A percentile compares a stretch with the other conserved stretches of the same genome.
Conservation (phyloP, 2,329 filamentous ascomycete species). For the Epichloe amarillans region DNA sequence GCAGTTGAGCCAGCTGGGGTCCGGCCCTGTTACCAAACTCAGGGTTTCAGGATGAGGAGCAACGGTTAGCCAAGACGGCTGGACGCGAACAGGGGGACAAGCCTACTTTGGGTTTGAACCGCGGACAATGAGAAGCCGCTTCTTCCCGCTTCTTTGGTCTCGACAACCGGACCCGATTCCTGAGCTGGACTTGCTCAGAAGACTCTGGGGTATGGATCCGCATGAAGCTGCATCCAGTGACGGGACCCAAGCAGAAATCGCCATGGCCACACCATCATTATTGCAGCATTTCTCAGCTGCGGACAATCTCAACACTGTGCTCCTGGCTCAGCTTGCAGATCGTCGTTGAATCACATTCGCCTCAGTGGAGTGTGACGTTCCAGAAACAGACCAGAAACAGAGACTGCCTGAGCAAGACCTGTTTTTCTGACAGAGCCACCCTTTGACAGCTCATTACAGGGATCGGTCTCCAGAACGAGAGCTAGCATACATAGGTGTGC, state of each 20-base stretch:
- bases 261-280: not conserved
- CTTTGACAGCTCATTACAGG: no score
- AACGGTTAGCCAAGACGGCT: not conserved
- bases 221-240: not conserved
- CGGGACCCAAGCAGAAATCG: not conserved
- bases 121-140: no score
- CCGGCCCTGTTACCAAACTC: not conserved
- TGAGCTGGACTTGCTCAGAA: not conserved
- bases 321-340: not conserved
- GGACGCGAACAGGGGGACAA: not conserved
- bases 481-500: no score
- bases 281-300: not conserved
- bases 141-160: not conserved
- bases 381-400: not conserved
- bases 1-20: not conserved
- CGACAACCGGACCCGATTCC: constrained; percentile 1
- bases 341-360: not conserved
- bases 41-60: not conserved
- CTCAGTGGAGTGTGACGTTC: constrained; percentile 2
- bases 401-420: not conserved
- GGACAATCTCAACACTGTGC: not conserved
- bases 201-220: not conserved
- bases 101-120: no score
- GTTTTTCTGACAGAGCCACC: no score
- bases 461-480: no score